Conservation (phyloP, 164 flowering plant species). For the Malania oleifera region DNA sequence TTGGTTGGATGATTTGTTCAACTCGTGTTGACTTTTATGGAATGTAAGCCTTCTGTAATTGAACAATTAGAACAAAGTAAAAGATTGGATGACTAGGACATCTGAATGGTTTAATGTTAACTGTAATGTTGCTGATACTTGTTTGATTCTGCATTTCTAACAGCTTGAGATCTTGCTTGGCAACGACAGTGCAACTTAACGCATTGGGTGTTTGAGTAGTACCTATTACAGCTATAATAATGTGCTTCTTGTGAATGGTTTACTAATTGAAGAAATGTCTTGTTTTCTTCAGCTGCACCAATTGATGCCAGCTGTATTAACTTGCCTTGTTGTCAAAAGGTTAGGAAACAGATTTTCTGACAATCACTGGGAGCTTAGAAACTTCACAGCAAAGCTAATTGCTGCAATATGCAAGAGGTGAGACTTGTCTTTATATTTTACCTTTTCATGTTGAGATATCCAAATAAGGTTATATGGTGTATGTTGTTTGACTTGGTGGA, state of each 20-base stretch:
- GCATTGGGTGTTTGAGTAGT: not conserved
- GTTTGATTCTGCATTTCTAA: too few relatives aligned
- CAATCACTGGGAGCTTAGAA: conserved; percentile 93
- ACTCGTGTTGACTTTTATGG: too few relatives aligned
- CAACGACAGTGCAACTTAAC: not conserved
- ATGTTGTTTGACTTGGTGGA: too few relatives aligned
- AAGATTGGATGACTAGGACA: too few relatives aligned
- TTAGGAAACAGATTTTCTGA: conserved; percentile 73
- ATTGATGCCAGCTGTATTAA: conserved; percentile 89
- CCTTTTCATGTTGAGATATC: too few relatives aligned
- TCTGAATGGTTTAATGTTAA: too few relatives aligned
- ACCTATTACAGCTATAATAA: not conserved
- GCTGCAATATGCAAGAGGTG: conserved; percentile 91
- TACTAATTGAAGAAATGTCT: conserved; percentile 9
- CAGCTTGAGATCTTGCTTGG: too few relatives aligned
- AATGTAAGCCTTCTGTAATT: too few relatives aligned
- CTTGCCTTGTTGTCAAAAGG: conserved; percentile 91
- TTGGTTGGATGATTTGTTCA: too few relatives aligned
- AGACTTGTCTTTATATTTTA: conserved; percentile 1
- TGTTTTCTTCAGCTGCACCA: conserved; percentile 70
- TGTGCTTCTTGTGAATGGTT: not conserved
- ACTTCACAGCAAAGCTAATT: conserved; percentile 74
- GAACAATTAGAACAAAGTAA: too few relatives aligned
- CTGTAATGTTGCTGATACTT: too few relatives aligned
- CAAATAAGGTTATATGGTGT: too few relatives aligned